Evolutionary conservation across 345 rosid species (phyloP).

Genomic region (Raphanus raphanistrum): DNA sequence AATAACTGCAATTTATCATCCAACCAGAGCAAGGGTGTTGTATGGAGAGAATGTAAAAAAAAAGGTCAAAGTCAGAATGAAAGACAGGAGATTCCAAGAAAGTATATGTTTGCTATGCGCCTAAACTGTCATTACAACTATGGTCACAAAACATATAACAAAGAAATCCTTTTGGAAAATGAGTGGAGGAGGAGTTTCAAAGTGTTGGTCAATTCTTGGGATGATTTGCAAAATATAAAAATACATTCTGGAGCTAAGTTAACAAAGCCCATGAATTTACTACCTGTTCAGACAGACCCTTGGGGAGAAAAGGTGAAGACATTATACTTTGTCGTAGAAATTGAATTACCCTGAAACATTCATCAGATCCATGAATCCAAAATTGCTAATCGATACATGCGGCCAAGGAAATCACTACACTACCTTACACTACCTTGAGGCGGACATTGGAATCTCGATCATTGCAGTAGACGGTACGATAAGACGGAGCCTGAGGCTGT

Average conservation of each 20-base stretch:
- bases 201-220: background rate
- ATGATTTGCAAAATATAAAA: background rate
- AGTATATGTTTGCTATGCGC: conserved; percentile 97
- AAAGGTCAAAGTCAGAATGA: conserved; percentile 34
- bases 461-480: conserved; percentile 84
- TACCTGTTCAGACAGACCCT: conserved; percentile 75
- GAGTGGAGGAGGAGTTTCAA: background rate
- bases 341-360: conserved; percentile 67
- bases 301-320: conserved; percentile 82
- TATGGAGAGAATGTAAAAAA: background rate
- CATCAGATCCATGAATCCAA: background rate
- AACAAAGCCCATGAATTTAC: no score
- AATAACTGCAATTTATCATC: conserved; percentile 6
- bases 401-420: no score
- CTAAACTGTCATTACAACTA: conserved; percentile 73
- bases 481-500: conserved; percentile 89
- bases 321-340: conserved; percentile 92
- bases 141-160: conserved; percentile 8
- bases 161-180: background rate
- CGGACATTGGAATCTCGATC: conserved; percentile 86
- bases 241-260: background rate
- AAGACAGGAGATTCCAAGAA: conserved; percentile 88
- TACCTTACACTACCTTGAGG: conserved; percentile 54
- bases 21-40: conserved; percentile 9
- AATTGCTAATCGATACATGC: background rate